Percentiles rank a stretch among this genome's conserved stretches.
Conservation (phyloP, 257 asterid species). For the Solanum raphanifolium region DNA sequence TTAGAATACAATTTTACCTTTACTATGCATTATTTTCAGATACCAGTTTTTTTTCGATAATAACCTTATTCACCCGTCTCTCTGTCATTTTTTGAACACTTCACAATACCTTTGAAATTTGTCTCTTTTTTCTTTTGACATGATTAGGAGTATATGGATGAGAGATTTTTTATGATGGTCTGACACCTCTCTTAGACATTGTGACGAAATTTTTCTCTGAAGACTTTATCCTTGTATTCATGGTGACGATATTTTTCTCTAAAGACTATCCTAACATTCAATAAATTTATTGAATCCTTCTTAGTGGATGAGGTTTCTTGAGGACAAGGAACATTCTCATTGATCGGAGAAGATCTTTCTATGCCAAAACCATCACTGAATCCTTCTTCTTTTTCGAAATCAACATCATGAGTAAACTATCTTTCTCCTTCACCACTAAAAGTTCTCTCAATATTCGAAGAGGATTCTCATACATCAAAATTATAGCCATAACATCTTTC, state of each 20-base stretch:
- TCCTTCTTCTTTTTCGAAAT: neutral
- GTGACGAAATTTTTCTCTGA: neutral
- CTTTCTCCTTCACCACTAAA: neutral
- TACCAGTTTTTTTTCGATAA: no score
- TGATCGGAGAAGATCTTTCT: neutral
- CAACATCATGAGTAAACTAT: neutral
- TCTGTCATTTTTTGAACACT: neutral
- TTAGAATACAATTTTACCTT: neutral
- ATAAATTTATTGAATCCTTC: neutral
- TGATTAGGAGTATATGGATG: neutral
- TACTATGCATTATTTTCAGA: neutral
- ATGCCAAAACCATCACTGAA: neutral
- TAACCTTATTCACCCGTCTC: neutral
- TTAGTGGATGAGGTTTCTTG: neutral
- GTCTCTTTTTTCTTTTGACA: neutral
- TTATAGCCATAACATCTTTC: neutral
- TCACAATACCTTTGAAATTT: neutral
- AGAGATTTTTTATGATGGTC: neutral
- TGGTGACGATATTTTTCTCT: neutral
- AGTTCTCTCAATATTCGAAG: neutral
- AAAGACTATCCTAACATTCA: neutral
- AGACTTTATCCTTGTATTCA: no score
- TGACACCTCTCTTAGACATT: neutral
- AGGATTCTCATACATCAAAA: neutral
- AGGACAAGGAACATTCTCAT: neutral